Evolutionary conservation across 2,329 filamentous ascomycete species (phyloP).

Genomic region (Colletotrichum shisoi): DNA sequence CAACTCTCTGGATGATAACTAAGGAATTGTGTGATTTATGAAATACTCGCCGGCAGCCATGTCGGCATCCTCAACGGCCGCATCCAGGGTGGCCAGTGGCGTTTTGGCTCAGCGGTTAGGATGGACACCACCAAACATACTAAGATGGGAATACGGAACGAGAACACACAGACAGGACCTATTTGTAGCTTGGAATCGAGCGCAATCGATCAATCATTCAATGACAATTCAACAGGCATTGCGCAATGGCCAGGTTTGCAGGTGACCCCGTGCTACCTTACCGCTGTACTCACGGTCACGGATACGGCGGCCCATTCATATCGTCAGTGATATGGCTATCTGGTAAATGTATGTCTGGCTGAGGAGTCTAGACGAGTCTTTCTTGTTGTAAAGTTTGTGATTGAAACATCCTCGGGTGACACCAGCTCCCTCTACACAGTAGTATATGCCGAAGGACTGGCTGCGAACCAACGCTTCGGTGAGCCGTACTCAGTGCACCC

Average conservation of each 20-base stretch:
- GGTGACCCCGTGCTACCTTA: not conserved
- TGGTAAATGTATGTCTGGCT: too few relatives aligned
- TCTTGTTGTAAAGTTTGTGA: slow-evolving; percentile 10
- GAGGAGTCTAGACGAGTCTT: slow-evolving; percentile 4
- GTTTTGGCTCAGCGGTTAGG: slow-evolving; percentile 24
- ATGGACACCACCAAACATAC: slow-evolving; percentile 1
- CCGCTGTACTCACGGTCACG: not conserved
- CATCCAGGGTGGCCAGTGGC: slow-evolving; percentile 17
- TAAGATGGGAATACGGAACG: slow-evolving; percentile 13
- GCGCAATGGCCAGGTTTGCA: not conserved
- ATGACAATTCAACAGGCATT: not conserved
- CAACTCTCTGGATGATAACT: slow-evolving; percentile 60
- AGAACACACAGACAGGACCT: slow-evolving; percentile 14
- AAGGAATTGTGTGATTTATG: slow-evolving; percentile 19
- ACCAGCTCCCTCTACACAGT: slow-evolving; percentile 3
- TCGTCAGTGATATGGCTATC: not conserved
- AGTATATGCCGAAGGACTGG: slow-evolving; percentile 5
- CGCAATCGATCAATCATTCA: slow-evolving; percentile 13
- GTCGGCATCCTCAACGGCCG: slow-evolving; percentile 15
- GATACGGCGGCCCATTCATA: not conserved
- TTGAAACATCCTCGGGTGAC: slow-evolving; percentile 25
- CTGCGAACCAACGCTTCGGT: slow-evolving; percentile 7
- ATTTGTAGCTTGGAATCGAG: slow-evolving; percentile 23
- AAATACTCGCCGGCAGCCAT: slow-evolving; percentile 6
- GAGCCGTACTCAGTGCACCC: not conserved